A percentile compares a stretch with the other conserved stretches of the same genome.
These are phyloP conservation scores for Elasticomyces elasticus DNA, from an alignment of 495 filamentous ascomycete genomes.

Conservation along the genomic window DNA sequence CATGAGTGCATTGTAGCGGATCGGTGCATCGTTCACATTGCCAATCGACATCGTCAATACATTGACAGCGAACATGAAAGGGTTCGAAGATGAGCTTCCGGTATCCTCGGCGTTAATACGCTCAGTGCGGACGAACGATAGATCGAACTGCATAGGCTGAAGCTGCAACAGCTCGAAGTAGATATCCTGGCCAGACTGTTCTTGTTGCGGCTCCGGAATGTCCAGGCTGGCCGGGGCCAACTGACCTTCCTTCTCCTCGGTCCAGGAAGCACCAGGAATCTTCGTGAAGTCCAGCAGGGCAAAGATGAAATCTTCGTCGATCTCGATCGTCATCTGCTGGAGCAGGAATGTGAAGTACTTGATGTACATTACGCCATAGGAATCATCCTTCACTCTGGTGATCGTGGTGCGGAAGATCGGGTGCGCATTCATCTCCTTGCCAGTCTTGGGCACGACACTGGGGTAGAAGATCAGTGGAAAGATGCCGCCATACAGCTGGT, in stretches of 20 bases:
- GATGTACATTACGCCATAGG: conserved; percentile 95
- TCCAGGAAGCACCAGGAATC: conserved; percentile 86
- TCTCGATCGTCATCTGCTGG: conserved; percentile 95
- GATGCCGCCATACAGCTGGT: conserved; percentile 94
- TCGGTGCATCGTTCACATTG: conserved; percentile 94
- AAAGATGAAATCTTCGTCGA: conserved; percentile 96
- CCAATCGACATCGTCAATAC: conserved; percentile 98
- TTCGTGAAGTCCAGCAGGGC: conserved; percentile 92
- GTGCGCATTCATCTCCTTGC: conserved; percentile 92
- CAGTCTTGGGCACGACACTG: conserved; percentile 96
- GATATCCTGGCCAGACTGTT: conserved; percentile 76
- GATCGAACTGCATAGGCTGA: conserved; percentile 93
- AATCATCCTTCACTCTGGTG: conserved; percentile 93
- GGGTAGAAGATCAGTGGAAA: conserved; percentile 97
- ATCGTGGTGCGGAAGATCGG: conserved; percentile 86
- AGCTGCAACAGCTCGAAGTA: conserved; percentile 97
- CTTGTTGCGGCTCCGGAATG: conserved; percentile 81
- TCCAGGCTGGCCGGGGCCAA: conserved; percentile 83
- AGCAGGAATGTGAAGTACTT: conserved; percentile 91
- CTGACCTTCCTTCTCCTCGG: conserved; percentile 67
- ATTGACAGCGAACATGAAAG: conserved; percentile 96
- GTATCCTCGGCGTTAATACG: conserved; percentile 93
- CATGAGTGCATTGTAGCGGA: conserved; percentile 85
- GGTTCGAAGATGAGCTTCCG: conserved; percentile 71
- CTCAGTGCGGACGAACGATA: conserved; percentile 95